A percentile compares a stretch with the other conserved stretches of the same genome.
Conservation (phyloP, 306 rosid species). For the Vigna unguiculata region DNA sequence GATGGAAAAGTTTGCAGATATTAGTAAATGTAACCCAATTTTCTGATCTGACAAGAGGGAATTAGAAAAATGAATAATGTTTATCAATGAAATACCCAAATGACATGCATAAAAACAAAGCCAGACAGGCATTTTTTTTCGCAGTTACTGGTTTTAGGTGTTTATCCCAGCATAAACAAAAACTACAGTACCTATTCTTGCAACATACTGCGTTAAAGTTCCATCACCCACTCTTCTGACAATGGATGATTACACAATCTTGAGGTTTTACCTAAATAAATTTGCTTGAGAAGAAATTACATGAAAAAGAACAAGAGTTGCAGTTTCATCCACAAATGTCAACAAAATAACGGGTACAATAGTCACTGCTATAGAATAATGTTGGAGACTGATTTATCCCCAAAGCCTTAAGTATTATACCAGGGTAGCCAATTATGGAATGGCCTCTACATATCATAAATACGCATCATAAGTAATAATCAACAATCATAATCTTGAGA, state of each 20-base stretch:
- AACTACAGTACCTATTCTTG: not conserved
- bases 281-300: not conserved
- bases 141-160: constrained; percentile 24
- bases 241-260: not conserved
- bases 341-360: not conserved
- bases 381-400: not conserved
- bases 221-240: not conserved
- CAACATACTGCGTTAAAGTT: constrained; percentile 23
- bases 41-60: not conserved
- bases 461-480: not conserved
- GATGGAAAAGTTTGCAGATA: constrained; percentile 23
- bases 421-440: not conserved
- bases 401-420: not conserved
- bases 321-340: constrained; percentile 1
- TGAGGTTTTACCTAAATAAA: not conserved
- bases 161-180: constrained; percentile 22
- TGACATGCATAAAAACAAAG: constrained; percentile 24
- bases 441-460: not conserved
- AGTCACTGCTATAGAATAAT: not conserved
- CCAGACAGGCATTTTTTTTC: constrained; percentile 14
- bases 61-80: constrained; percentile 9
- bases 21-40: constrained; percentile 9
- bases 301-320: not conserved
- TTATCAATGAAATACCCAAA: constrained; percentile 11
- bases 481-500: not conserved